Base-by-base conservation (phyloP, 1,284 basidiomycete genomes). In the Melampsora larici-populina region DNA sequence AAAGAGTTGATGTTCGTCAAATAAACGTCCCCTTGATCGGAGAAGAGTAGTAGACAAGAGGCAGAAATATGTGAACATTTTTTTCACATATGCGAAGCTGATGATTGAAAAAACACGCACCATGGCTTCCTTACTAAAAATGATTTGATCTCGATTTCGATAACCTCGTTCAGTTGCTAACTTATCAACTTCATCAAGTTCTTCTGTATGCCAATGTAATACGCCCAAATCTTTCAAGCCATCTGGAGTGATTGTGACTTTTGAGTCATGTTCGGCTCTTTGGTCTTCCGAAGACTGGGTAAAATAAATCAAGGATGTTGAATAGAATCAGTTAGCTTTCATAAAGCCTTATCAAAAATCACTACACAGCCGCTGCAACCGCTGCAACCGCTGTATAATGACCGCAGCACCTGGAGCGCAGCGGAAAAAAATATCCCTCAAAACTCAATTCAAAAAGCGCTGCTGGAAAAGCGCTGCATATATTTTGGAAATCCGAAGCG, bases 1-100 rank as follows among this genome's bases (percentile, higher is more conserved):
- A 94, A 93, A 4, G 83, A 87, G 82, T 90, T 90, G 82, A 93
- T 87, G 85, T 91, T 93, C 64, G 86, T 81, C 81, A 94, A 91
- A 83, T 92, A 94, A 7, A 84, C 85, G 78, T 91, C 91, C 2
- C 92, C 92, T 70, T 94, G 85, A 0, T 89, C n/a, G n/a, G n/a
- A n/a, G n/a, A n/a, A n/a, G n/a, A n/a, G n/a, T n/a, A n/a, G n/a
- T n/a, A n/a, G n/a, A n/a, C n/a, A n/a, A n/a, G n/a, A n/a, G n/a
- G n/a, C 1, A 43, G 11, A 43, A 8, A 43, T 13, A 13, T 1
- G 24, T 31, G 58, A 60, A 17, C 29, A 21, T 4, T 60, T 24
- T 7, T 6, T 60, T 60, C 8, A 24, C 58, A 17, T 17, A 60
- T 60, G 17, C 18, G n/a, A 24, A 24, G 17, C 29, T n/a, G 58